Evolutionary conservation across 2,329 filamentous ascomycete genomes (phyloP), one percentile per base, ranked within the genome.

Genomic region (Xylaria sp.): DNA sequence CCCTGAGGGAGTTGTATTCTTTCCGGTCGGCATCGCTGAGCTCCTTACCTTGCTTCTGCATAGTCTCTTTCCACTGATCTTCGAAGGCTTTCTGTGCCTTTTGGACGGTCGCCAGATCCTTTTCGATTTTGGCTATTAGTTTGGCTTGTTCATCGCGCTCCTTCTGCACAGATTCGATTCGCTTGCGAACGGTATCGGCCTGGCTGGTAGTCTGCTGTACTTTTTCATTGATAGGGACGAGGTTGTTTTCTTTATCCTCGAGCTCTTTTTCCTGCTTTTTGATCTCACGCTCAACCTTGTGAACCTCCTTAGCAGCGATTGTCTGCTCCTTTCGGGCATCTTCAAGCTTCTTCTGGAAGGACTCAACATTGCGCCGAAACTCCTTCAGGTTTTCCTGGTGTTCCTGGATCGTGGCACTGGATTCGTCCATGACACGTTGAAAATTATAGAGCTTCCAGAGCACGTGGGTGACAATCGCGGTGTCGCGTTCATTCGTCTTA

Each of bases 371-470:
- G 52, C 94, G 90, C 55, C 90, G 87, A 71, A 92, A 90, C 73
- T 97, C 93, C 73, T 96, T 96, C 18, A 99, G 80, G 67, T 97
- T 92, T 70, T 96, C 91, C 69, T 97, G 92, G 68, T 97, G 92
- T 67, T 90, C 91, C 69, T 93, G 88, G 59, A 99, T 99, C 69
- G 94, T 88, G 50, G 86, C 86, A 66, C 89, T 92, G 23, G 94
- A 96, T 67, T 93, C 89, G 67, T 97, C 91, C 79, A 99, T 97
- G 35, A 92, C 84, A 59, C 88, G 89, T 74, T 99, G 93, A 72
- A 96, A 95, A 71, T 96, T 92, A 73, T 91, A 97, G 1, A 99
- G 81, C 76, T 97, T 97, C 93, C 93, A 99, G 11, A 99, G 79
- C 39, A 95, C 92, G 66, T 97, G 93, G 0, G 89, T 92, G 58